Base-by-base conservation (phyloP, 2,329 filamentous ascomycete species). In the Claviceps cyperi region DNA sequence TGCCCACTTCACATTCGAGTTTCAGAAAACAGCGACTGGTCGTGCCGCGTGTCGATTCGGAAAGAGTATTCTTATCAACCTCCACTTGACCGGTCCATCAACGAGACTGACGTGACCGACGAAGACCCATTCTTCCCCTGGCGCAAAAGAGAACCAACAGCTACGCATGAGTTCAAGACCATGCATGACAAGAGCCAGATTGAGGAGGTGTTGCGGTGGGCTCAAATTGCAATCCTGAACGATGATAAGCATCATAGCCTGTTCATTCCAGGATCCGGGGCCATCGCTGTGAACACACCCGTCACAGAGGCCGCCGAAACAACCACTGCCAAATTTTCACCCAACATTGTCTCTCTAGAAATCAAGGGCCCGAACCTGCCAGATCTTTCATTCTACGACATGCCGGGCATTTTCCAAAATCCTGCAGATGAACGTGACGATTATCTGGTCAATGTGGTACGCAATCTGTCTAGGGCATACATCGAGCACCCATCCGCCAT, bases 1-100 rank as follows among this genome's bases (percentile, higher is more conserved):
- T 94, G 86, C 51, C 87, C 88, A 0, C 75, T 94, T 0, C 84
- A 89, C 50, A 92, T 94, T 47, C 82, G 84, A 0, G 73, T 88
- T 0, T 82, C 77, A 2, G 66, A 68, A 15, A 70, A 68, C 1
- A 67, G 71, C 0, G 67, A 75, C 0, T 92, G 86, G 82, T 77
- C 71, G 0, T 92, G 86, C 49, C 72, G 73, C 0, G 75, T 94
- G 0, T 79, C 73, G 0, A 64, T 94, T 0, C 76, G 82, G 4
- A 72, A 76, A 7, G 77, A 79, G n/a, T 91, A 84, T 56, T 63
- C 65, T 0, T 86, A 77, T 43, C 59, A 71, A 14, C 72, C 69
- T 0, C 66, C 68, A 0, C 51, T 56, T 0, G 60, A 65, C 19
- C 63, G 66, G 8, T 54, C 57, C 2, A 71, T 76, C 21, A 67